Conservation (phyloP, 345 rosid species). For the Rhizophora apiculata region DNA sequence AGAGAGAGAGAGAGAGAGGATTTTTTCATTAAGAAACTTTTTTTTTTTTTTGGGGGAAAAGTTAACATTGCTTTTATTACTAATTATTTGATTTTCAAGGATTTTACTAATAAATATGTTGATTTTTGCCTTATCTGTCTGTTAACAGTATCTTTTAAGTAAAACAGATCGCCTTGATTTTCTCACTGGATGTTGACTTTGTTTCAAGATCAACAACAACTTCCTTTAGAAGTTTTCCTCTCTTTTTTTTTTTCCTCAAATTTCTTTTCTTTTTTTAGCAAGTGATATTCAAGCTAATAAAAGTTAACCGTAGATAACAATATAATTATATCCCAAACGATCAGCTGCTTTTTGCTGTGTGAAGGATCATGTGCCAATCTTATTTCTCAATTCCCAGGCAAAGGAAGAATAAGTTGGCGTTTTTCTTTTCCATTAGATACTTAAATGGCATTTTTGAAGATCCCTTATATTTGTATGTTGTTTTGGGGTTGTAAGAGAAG, state of each 20-base stretch:
- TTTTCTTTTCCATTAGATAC: too few relatives aligned
- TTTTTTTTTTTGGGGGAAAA: neutral
- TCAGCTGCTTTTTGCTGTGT: too few relatives aligned
- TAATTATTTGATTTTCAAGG: neutral
- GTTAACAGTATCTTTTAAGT: constrained; percentile 15
- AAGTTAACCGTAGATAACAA: too few relatives aligned
- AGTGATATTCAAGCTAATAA: too few relatives aligned
- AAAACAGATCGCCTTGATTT: constrained; percentile 23
- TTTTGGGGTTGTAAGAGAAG: too few relatives aligned
- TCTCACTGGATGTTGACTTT: constrained; percentile 11
- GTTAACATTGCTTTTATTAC: neutral
- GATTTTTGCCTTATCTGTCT: neutral
- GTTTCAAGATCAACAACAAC: neutral
- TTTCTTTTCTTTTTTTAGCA: neutral
- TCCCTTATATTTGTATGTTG: too few relatives aligned
- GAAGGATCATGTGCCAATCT: too few relatives aligned
- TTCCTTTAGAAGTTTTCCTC: neutral
- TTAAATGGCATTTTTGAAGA: too few relatives aligned
- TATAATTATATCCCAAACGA: too few relatives aligned
- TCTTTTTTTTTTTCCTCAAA: too few relatives aligned
- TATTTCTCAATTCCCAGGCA: too few relatives aligned
- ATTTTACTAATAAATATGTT: neutral
- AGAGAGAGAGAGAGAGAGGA: neutral
- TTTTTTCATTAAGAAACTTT: neutral
- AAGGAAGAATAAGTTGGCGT: too few relatives aligned